Percentiles rank a stretch among this genome's conserved stretches.
Conservation (phyloP, 305 asterid genomes). For the Solanum aculeatissimum region DNA sequence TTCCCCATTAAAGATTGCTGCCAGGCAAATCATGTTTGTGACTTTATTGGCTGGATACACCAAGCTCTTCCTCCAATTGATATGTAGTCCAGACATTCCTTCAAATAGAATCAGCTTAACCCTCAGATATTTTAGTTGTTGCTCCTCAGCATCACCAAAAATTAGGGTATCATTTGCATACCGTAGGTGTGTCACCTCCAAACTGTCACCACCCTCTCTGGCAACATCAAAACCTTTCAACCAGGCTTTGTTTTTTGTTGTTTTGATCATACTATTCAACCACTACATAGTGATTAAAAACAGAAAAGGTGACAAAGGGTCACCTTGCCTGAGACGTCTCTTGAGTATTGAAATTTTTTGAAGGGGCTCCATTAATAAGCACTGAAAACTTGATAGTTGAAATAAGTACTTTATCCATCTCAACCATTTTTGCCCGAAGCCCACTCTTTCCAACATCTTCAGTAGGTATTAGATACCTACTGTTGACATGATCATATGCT, state of each 20-base stretch:
- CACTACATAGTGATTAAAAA: background rate
- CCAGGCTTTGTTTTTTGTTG: background rate
- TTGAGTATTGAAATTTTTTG: background rate
- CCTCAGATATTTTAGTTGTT: background rate
- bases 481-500: background rate
- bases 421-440: background rate
- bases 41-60: background rate
- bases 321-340: background rate
- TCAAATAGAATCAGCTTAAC: background rate
- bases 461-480: background rate
- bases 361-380: background rate
- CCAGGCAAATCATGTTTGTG: background rate
- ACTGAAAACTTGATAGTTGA: background rate
- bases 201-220: background rate
- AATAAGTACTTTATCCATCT: background rate
- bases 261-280: background rate
- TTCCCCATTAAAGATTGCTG: background rate
- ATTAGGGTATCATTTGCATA: background rate
- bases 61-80: background rate
- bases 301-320: background rate
- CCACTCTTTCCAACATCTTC: background rate
- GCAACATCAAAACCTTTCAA: background rate
- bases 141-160: background rate
- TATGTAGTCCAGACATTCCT: background rate
- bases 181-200: background rate